Evolutionary conservation across 176 grass and related monocot genomes (phyloP).

Genomic region (Tillandsia fasciculata): DNA sequence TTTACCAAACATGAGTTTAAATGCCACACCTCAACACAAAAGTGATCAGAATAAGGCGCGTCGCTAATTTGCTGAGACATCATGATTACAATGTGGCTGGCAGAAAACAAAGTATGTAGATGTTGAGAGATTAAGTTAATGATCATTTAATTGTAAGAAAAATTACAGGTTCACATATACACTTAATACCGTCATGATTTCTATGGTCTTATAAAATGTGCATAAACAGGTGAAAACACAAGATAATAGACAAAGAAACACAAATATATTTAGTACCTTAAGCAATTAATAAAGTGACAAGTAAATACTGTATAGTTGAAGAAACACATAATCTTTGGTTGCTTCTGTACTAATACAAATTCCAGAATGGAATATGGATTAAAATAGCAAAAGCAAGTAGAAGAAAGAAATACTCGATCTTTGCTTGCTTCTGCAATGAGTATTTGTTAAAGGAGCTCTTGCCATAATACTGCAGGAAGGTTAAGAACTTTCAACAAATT

Average conservation of each 20-base stretch:
- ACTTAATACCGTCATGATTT: too few relatives aligned
- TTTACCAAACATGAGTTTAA: slow-evolving; percentile 2
- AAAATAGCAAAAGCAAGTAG: not conserved
- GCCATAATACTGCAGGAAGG: not conserved
- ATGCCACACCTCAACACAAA: slow-evolving; percentile 73
- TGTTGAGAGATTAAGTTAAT: slow-evolving; percentile 5
- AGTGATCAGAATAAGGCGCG: slow-evolving; percentile 81
- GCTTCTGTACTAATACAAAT: not conserved
- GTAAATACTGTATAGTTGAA: not conserved
- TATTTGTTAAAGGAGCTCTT: not conserved
- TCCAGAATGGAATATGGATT: not conserved
- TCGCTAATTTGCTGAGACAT: slow-evolving; percentile 78
- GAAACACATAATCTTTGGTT: not conserved
- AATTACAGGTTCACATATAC: not conserved
- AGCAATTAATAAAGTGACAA: not conserved
- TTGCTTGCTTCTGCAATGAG: not conserved
- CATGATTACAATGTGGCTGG: slow-evolving; percentile 56
- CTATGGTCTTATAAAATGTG: not conserved
- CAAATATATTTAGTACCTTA: not conserved
- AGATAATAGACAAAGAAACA: not conserved
- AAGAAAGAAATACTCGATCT: not conserved
- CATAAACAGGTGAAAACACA: not conserved
- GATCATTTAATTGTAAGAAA: slow-evolving; percentile 13
- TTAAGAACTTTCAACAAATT: not conserved
- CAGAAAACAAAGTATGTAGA: slow-evolving; percentile 21